phyloP scores from a whole-genome alignment of 1,139 yeast species.

The Meyerozyma elateridarum region DNA sequence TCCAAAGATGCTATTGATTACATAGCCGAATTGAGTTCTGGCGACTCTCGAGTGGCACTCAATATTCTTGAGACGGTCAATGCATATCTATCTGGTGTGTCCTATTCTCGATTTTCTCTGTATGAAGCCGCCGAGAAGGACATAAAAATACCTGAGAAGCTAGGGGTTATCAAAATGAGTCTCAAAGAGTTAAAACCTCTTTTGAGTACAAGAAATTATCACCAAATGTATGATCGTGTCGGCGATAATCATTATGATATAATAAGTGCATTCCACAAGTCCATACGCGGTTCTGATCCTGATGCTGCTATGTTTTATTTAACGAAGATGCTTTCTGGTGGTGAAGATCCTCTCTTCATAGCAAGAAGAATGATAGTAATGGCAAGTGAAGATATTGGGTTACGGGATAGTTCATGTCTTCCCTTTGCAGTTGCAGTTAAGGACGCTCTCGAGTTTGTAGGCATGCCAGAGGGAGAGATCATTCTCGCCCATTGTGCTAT shows the following conservation, averaged over 20 bases:
- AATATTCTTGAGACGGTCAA: constrained; percentile 60
- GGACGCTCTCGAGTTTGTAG: constrained; percentile 87
- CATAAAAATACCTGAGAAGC: constrained; percentile 14
- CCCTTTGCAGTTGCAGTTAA: constrained; percentile 86
- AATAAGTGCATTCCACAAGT: constrained; percentile 89
- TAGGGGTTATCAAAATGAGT: constrained; percentile 28
- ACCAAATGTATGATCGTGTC: constrained; percentile 72
- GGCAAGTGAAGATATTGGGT: constrained; percentile 87
- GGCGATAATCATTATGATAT: constrained; percentile 95
- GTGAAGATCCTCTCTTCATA: constrained; percentile 91
- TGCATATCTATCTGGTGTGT: constrained; percentile 36
- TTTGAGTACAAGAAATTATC: constrained; percentile 37
- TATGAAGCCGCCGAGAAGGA: constrained; percentile 17
- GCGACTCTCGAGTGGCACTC: constrained; percentile 83
- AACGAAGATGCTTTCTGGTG: constrained; percentile 83
- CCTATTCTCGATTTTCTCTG: constrained; percentile 16
- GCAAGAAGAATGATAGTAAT: constrained; percentile 89
- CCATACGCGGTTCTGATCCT: constrained; percentile 81
- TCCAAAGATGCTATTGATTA: constrained; percentile 58
- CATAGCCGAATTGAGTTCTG: constrained; percentile 75
- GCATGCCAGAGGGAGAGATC: constrained; percentile 93
- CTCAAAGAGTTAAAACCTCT: constrained; percentile 36
- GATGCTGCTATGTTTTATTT: constrained; percentile 87
- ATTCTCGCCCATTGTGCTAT: constrained; percentile 90
- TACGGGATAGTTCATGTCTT: constrained; percentile 74